Evolutionary conservation across 495 filamentous ascomycete species (phyloP).

Genomic region (Neurospora cerealis): DNA sequence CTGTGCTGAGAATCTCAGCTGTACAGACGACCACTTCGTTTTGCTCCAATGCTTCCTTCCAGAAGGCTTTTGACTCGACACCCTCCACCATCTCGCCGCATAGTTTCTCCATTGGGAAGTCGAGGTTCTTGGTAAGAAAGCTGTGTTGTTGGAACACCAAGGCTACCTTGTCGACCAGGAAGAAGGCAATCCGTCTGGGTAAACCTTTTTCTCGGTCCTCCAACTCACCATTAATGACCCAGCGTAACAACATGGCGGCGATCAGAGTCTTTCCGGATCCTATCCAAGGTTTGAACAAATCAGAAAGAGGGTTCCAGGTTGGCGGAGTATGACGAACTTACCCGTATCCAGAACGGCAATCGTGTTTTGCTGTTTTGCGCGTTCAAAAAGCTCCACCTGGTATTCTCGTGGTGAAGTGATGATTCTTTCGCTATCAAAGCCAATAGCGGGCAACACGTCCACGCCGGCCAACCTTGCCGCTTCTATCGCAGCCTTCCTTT

Average conservation of each 20-base stretch:
- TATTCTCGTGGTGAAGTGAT: slow-evolving; percentile 78
- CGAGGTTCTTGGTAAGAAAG: slow-evolving; percentile 74
- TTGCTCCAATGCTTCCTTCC: slow-evolving; percentile 55
- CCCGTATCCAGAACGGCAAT: slow-evolving; percentile 96
- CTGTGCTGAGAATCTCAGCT: slow-evolving; percentile 71
- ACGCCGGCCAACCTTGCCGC: slow-evolving; percentile 13
- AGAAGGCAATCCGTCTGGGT: slow-evolving; percentile 63
- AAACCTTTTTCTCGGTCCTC: slow-evolving; percentile 54
- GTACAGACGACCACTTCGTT: slow-evolving; percentile 93
- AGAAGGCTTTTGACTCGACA: slow-evolving; percentile 56
- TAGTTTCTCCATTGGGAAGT: slow-evolving; percentile 67
- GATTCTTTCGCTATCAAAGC: slow-evolving; percentile 35
- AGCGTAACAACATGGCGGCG: slow-evolving; percentile 74
- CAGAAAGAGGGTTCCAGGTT: not conserved
- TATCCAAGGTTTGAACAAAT: slow-evolving; percentile 20
- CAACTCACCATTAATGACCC: slow-evolving; percentile 70
- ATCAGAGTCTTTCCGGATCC: slow-evolving; percentile 97
- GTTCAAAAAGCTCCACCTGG: slow-evolving; percentile 85
- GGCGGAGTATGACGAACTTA: slow-evolving; percentile 16
- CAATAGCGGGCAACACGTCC: slow-evolving; percentile 11
- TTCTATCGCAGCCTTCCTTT: slow-evolving; percentile 5
- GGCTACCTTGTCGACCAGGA: slow-evolving; percentile 83
- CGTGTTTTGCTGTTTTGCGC: slow-evolving; percentile 75
- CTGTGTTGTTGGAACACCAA: slow-evolving; percentile 85
- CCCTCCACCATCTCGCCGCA: slow-evolving; percentile 51